Evolutionary conservation across 1,139 yeast species (phyloP).

Genomic region (Arxiozyma telluris): DNA sequence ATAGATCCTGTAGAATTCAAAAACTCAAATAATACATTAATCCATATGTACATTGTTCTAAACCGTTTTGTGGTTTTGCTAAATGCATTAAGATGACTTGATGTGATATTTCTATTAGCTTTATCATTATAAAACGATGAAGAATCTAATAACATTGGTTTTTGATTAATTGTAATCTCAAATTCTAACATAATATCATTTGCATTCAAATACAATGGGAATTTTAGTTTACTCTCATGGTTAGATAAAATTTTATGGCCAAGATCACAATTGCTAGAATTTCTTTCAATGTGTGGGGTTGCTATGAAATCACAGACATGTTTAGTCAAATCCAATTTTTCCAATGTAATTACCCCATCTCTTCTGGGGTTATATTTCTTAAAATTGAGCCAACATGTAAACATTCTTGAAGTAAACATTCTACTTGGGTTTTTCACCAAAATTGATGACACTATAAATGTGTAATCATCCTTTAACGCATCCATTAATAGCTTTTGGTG

Average conservation of each 20-base stretch:
- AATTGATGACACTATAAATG: neutral
- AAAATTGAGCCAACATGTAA: constrained; percentile 11
- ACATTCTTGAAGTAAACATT: neutral
- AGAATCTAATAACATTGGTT: neutral
- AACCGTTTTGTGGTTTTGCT: neutral
- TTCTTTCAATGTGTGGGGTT: neutral
- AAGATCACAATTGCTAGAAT: neutral
- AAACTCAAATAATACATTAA: neutral
- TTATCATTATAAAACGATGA: neutral
- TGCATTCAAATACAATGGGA: neutral
- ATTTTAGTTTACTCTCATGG: neutral
- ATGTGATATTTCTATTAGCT: neutral
- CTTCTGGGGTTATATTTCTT: constrained; percentile 19
- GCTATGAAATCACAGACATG: neutral
- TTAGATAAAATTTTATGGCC: neutral
- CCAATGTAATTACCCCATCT: constrained; percentile 14
- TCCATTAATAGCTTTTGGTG: constrained; percentile 10
- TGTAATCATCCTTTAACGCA: neutral
- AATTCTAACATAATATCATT: constrained; percentile 22
- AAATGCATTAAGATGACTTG: neutral
- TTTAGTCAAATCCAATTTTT: neutral
- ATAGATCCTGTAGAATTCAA: neutral
- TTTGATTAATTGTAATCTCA: constrained; percentile 11
- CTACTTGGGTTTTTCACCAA: neutral
- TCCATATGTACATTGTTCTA: neutral